Evolutionary conservation across 768 basidiomycete species (phyloP), one percentile per base, ranked within the genome.

Genomic region (Collybia nuda): DNA sequence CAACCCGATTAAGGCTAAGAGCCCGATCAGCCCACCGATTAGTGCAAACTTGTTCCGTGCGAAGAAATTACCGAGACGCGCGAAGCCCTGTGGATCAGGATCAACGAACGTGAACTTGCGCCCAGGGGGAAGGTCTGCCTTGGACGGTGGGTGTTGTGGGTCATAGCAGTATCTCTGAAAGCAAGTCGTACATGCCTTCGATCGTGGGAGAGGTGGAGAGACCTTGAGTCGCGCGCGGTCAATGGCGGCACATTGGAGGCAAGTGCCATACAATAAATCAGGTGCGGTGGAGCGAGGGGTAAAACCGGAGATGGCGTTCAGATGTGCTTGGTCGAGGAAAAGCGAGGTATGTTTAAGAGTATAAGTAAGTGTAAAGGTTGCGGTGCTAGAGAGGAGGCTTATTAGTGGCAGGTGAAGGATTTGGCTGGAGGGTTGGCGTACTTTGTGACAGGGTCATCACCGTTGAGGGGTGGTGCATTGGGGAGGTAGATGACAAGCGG

Each of bases 401-500:
- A 51, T 22, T 41, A 40, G 29, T 37, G 17, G 40, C 40, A 41
- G 47, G 57, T 59, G 39, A 52, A n/a, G 40, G 38, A 6, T 49
- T 32, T 6, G 29, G 36, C 6, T 19, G 15, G 14, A 14, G 47
- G 28, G 39, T 14, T 18, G 9, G 47, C 69, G 54, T 64, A 87
- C 87, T 90, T 84, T n/a, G 82, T 74, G 17, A 83, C 78, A 11
- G 88, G 86, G 48, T 77, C 62, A 50, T 73, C 75, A 19, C 85
- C 86, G 48, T 73, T 75, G 17, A 83, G 56, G 2, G 86, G 86
- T n/a, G 89, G 87, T 24, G 87, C 76, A 62, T 86, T 89, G 5
- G 91, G 90, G 6, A 92, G 71, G 59, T 88, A 90, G 38, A 92
- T 77, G 36, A 92, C 66, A 17, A 92, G 56, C 0, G 89, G 89